Evolutionary conservation across 1,139 yeast genomes (phyloP), one percentile per base, ranked within the genome.

Genomic region (Arxiozyma bovina): DNA sequence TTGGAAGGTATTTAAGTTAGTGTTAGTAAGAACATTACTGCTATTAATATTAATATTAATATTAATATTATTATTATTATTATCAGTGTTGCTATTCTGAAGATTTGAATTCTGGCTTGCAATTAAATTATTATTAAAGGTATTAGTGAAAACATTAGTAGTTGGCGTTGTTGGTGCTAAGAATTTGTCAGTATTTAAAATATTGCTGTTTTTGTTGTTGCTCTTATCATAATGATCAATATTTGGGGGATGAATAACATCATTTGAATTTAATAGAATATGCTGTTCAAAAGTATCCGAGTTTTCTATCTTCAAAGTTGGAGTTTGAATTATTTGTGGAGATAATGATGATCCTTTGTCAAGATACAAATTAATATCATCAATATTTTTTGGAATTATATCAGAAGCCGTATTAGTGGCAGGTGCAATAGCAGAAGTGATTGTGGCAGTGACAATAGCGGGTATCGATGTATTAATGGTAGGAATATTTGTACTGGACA

Each of bases 301-400:
- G 15, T 50, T 42, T 44, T 55, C 58, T 12, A 54, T 46, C 42
- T 54, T 55, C 42, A 55, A 46, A 21, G 58, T 55, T 21, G 58
- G 58, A 8, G 58, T 54, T 20, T 45, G 45, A 34, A 51, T 46
- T n/a, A 45, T n/a, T 38, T 51, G 51, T 21, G 45, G 52, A 17
- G 50, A 38, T 34, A 46, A 30, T 21, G 51, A 42, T 1, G 42
- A 17, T 17, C 21, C 45, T 42, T 17, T 30, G 34, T 41, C 27
- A 12, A 50, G 22, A 15, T n/a, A 25, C 15, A 17, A 42, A 18
- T 25, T 22, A 23, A 42, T 6, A 25, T 43, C 27, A 46, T 40
- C 43, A 21, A 44, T 7, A 38, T 49, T 45, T 15, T 23, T 42
- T 45, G 52, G 41, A 20, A 40, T 25, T 11, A 3, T 38, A 40